Base-by-base conservation (phyloP, 768 basidiomycete genomes). In the Trametes coccinea region DNA sequence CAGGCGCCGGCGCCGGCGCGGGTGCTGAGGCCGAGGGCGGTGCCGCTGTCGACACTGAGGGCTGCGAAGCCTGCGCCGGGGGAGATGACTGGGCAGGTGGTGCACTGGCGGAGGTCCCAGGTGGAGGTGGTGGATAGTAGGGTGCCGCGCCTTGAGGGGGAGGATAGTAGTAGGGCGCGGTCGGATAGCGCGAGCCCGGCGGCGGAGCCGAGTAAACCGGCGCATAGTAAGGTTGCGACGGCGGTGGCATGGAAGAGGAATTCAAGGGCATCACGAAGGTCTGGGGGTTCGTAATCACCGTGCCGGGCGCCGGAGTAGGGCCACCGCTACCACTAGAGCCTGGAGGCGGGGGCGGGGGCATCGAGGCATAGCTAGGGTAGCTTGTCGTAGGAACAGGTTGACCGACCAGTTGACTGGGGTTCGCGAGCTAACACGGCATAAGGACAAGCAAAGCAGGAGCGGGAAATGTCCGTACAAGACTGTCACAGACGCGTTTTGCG, bases 401-500 rank as follows among this genome's bases (percentile, higher is more conserved):
- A 2, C 83, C 75, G 6, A 88, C 86, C 34, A 92, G 71, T 68
- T 86, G 86, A 29, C 84, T 81, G 4, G 90, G 91, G 71, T 90
- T 90, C 60, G 84, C 84, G 53, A 92, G 81, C 90, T 92, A 52
- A 45, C 45, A 31, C 45, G 60, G 50, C 22, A 52, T 66, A 51
- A 68, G 61, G 33, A 51, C 16, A 61, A 41, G 59, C 30, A 34
- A 45, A 43, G 5, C 51, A 62, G 22, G 34, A 41, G 17, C 29
- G 39, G 47, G 17, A 17, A 49, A 62, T 14, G 31, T 33, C 71
- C 79, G 73, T 73, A 92, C 90, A 30, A 93, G 80, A 22, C 82
- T 83, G 73, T 93, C 90, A 64, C 91, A 92, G 14, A 88, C 83
- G 31, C 84, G 81, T 73, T 90, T 92, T 5, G 90, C 91, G 54